A percentile compares a stretch with the other conserved stretches of the same genome.
phyloP scores from a whole-genome alignment of 2,329 filamentous ascomycete species.

The Venturia nashicola region DNA sequence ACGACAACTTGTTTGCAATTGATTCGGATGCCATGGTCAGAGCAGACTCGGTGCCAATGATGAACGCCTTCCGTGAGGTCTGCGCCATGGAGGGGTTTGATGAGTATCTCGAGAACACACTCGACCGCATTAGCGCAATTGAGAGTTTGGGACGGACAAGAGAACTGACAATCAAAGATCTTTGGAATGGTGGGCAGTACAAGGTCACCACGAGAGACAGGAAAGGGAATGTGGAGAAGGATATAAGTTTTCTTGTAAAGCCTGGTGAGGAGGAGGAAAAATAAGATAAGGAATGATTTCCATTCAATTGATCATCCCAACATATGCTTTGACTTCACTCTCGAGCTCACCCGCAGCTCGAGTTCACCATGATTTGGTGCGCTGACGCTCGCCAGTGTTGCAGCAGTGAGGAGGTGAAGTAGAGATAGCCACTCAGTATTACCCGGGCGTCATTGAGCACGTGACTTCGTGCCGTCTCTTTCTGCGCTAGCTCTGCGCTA shows the following conservation, averaged over 20 bases:
- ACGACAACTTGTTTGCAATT: slow-evolving; percentile 90
- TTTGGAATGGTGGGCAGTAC: slow-evolving; percentile 76
- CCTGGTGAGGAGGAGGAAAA: slow-evolving; percentile 12
- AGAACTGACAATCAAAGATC: slow-evolving; percentile 88
- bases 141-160: slow-evolving; percentile 88
- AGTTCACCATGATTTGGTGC: background rate
- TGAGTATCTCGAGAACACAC: slow-evolving; percentile 66
- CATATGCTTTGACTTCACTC: background rate
- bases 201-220: slow-evolving; percentile 42
- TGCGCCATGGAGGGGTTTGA: slow-evolving; percentile 68
- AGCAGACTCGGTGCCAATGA: slow-evolving; percentile 93
- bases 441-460: background rate
- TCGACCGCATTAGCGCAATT: slow-evolving; percentile 81
- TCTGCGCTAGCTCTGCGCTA: background rate
- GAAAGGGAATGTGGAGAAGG: slow-evolving; percentile 23
- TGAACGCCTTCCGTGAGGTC: slow-evolving; percentile 77
- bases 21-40: slow-evolving; percentile 76
- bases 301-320: background rate
- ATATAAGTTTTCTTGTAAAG: slow-evolving; percentile 11
- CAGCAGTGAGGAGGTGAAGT: background rate
- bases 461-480: background rate
- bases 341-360: background rate
- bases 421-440: too few species aligned
- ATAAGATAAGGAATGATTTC: slow-evolving; percentile 13
- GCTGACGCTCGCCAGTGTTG: background rate